Conservation (phyloP, 768 basidiomycete genomes). For the Pluteus cervinus region DNA sequence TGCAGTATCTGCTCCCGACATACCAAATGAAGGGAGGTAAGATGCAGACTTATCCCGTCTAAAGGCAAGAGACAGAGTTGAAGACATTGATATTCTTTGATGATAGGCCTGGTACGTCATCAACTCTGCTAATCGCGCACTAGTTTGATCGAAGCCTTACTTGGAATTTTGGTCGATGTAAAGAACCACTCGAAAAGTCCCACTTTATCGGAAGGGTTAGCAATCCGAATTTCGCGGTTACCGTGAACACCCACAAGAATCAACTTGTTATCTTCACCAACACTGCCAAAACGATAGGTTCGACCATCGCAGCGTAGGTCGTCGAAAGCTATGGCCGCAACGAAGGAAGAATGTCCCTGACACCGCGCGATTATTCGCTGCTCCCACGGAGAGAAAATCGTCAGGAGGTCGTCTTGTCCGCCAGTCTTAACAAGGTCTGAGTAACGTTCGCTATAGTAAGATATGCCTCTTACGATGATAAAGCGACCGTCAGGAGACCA, state of each 20-base stretch:
- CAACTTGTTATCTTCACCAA: constrained; percentile 95
- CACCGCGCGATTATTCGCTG: constrained; percentile 92
- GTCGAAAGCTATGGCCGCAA: constrained; percentile 87
- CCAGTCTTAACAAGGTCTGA: constrained; percentile 55
- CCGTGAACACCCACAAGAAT: constrained; percentile 60
- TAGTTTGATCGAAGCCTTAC: constrained; percentile 19
- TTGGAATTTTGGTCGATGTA: constrained; percentile 84
- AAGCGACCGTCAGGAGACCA: constrained; percentile 98
- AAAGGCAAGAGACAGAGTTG: constrained; percentile 67
- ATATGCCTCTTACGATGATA: constrained; percentile 55
- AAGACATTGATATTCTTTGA: constrained; percentile 73
- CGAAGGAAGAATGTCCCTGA: constrained; percentile 95
- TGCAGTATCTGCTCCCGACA: constrained; percentile 31
- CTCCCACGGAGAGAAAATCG: constrained; percentile 93
- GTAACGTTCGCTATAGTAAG: constrained; percentile 4
- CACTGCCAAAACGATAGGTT: constrained; percentile 91
- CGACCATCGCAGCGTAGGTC: constrained; percentile 81
- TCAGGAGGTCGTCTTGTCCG: constrained; percentile 94
- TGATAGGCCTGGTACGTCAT: no score
- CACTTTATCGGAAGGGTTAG: constrained; percentile 43
- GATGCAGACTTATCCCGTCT: constrained; percentile 57
- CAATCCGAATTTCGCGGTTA: constrained; percentile 8
- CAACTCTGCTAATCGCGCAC: no score
- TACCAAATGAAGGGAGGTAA: constrained; percentile 41
- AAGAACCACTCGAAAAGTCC: constrained; percentile 88